Conservation (phyloP, 257 asterid species). For the Primulina eburnea region DNA sequence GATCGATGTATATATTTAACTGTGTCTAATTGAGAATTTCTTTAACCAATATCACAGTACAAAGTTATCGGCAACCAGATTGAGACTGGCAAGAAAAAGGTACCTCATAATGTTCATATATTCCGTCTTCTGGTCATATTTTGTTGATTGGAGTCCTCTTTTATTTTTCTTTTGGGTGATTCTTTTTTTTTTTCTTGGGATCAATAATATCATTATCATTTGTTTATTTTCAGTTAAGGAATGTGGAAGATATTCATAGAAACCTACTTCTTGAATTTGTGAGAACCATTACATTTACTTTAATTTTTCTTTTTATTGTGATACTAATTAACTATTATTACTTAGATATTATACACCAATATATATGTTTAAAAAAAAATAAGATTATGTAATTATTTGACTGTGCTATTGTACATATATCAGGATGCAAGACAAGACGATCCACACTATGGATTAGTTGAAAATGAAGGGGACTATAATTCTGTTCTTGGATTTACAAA, state of each 20-base stretch:
- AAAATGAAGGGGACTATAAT: constrained; percentile 72
- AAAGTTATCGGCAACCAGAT: neutral
- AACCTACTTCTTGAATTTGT: constrained; percentile 68
- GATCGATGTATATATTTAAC: too few species aligned
- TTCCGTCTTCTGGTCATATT: too few species aligned
- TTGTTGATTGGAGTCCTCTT: too few species aligned
- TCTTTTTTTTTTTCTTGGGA: too few species aligned
- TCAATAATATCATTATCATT: neutral
- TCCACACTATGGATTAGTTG: constrained; percentile 85
- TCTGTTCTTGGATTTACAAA: constrained; percentile 55
- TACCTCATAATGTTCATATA: too few species aligned
- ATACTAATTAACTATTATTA: too few species aligned
- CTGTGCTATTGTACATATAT: neutral
- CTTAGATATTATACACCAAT: too few species aligned
- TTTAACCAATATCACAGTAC: neutral
- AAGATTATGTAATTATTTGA: neutral
- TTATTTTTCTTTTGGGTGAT: too few species aligned
- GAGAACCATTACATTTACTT: constrained; percentile 22
- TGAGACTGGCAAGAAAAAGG: neutral
- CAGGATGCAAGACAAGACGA: constrained; percentile 84
- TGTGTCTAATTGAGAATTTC: too few species aligned
- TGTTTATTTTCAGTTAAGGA: constrained; percentile 47
- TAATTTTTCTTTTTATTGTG: neutral
- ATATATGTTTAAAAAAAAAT: too few species aligned
- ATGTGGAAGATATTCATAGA: constrained; percentile 76